Evolutionary conservation across 1,284 basidiomycete species (phyloP).

Genomic region (Cryptococcus maquisensis): DNA sequence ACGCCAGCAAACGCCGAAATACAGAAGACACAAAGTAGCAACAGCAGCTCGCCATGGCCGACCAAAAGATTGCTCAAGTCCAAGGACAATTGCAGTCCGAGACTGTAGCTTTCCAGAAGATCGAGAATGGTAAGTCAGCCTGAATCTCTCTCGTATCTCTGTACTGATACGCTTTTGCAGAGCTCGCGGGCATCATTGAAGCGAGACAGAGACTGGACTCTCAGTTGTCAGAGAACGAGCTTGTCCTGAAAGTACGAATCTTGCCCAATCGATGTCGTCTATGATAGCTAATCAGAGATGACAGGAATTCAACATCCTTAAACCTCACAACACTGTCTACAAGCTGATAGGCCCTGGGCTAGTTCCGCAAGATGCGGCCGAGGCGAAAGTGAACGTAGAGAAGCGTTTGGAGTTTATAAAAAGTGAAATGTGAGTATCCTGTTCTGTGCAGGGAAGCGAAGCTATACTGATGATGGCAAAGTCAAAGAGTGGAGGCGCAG

Average conservation of each 20-base stretch:
- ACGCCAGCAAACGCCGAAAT: no score
- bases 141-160: background rate
- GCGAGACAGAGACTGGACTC: slow-evolving; percentile 77
- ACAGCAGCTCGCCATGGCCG: slow-evolving; percentile 23
- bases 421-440: slow-evolving; percentile 71
- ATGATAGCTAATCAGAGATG: background rate
- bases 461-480: background rate
- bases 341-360: slow-evolving; percentile 91
- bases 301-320: slow-evolving; percentile 73
- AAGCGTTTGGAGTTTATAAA: slow-evolving; percentile 88
- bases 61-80: slow-evolving; percentile 28
- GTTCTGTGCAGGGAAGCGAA: background rate
- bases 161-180: slow-evolving; percentile 38
- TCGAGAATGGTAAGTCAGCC: slow-evolving; percentile 56
- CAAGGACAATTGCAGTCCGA: slow-evolving; percentile 57
- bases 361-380: slow-evolving; percentile 80
- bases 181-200: slow-evolving; percentile 68
- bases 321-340: slow-evolving; percentile 75
- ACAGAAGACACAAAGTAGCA: no score
- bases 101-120: slow-evolving; percentile 70
- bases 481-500: slow-evolving; percentile 73
- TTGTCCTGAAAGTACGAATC: slow-evolving; percentile 72
- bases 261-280: background rate
- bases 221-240: slow-evolving; percentile 85
- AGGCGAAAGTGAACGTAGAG: slow-evolving; percentile 85